phyloP scores from a whole-genome alignment of 164 flowering plant species.

The Macadamia tetraphylla region DNA sequence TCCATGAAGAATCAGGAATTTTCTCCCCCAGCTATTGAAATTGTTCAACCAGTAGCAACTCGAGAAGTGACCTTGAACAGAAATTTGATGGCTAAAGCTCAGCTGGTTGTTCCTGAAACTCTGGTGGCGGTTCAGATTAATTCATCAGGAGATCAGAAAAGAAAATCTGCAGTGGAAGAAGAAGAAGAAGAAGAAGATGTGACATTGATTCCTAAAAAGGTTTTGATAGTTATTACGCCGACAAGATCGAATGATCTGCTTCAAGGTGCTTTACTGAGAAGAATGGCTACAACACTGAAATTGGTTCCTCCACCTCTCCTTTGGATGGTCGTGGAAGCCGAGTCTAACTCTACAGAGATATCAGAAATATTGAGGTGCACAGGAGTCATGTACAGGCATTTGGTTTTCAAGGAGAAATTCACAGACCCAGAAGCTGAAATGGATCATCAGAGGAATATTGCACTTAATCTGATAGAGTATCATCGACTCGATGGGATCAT shows the following conservation, averaged over 20 bases:
- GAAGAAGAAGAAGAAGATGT: conserved; percentile 1
- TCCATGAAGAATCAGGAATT: conserved; percentile 12
- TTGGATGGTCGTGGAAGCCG: conserved; percentile 77
- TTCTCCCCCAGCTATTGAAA: conserved; percentile 27
- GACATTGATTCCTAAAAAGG: conserved; percentile 23
- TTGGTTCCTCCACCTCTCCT: conserved; percentile 64
- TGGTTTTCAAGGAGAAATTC: conserved; percentile 73
- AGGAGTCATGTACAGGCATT: conserved; percentile 84
- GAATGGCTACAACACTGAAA: conserved; percentile 56
- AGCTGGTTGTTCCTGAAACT: conserved; percentile 11
- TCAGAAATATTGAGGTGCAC: conserved; percentile 60
- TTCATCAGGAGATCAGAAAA: neutral
- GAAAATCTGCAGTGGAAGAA: neutral
- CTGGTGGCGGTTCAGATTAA: conserved; percentile 9
- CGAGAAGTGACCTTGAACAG: conserved; percentile 17
- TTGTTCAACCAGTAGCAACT: conserved; percentile 7
- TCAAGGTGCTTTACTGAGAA: conserved; percentile 40
- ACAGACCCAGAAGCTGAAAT: conserved; percentile 45
- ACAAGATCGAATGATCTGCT: conserved; percentile 28
- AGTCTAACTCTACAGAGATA: conserved; percentile 39
- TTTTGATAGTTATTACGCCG: conserved; percentile 61
- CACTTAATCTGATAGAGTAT: conserved; percentile 82
- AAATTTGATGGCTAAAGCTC: conserved; percentile 26
- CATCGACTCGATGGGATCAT: conserved; percentile 84
- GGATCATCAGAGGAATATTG: conserved; percentile 73